Percentiles rank a stretch among this genome's conserved stretches.
phyloP scores from a whole-genome alignment of 345 rosid genomes.

The Eucalyptus guilfoylei region DNA sequence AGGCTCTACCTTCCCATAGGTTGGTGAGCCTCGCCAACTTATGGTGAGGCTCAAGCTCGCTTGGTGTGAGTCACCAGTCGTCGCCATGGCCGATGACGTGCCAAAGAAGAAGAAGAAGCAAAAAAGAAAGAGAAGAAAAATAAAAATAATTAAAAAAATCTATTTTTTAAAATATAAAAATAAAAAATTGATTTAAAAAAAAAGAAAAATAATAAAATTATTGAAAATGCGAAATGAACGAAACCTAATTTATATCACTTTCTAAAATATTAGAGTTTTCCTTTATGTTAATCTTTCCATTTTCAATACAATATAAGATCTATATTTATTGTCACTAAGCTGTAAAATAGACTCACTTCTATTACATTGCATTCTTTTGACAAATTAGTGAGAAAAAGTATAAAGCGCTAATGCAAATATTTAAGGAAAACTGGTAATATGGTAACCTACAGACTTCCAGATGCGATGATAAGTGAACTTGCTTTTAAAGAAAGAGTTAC shows the following conservation, averaged over 20 bases:
- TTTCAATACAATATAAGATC: neutral
- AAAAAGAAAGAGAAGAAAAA: too few relatives aligned
- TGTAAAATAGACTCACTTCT: neutral
- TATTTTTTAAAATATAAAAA: too few relatives aligned
- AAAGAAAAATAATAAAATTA: too few relatives aligned
- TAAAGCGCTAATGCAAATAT: neutral
- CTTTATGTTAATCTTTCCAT: neutral
- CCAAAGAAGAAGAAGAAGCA: too few relatives aligned
- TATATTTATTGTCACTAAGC: neutral
- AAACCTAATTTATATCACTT: neutral
- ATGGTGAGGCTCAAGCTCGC: too few relatives aligned
- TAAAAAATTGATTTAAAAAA: too few relatives aligned
- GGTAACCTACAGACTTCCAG: neutral
- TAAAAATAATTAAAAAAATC: too few relatives aligned
- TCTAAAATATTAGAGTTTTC: neutral
- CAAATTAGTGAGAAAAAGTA: neutral
- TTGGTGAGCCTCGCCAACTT: too few relatives aligned
- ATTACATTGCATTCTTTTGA: too few relatives aligned
- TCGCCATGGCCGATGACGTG: too few relatives aligned
- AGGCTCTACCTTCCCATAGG: too few relatives aligned
- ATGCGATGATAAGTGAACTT: neutral
- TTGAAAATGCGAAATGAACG: rapidly evolving
- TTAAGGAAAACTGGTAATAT: neutral
- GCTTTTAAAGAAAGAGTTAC: neutral
- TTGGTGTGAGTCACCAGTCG: too few relatives aligned